Base-by-base conservation (phyloP, 2,329 filamentous ascomycete genomes). In the Penicillium sp. region DNA sequence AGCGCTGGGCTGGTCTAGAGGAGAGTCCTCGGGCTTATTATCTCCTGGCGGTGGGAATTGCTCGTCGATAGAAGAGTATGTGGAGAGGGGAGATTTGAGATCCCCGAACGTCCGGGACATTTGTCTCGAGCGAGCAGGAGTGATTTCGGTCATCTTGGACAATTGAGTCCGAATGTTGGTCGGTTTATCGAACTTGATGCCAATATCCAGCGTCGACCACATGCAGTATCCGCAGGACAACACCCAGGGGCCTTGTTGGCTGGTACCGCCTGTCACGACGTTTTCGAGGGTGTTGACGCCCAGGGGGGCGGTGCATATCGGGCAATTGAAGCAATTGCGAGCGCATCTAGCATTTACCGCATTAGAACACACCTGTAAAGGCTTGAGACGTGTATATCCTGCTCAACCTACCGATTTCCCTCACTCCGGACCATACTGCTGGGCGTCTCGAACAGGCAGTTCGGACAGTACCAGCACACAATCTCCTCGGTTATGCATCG, bases 301-400 rank as follows among this genome's bases (percentile, higher is more conserved):
- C 35, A 97, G 77, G 12, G 88, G 86, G 0, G 88, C 83, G 26
- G 87, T 83, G 68, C 93, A 98, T 55, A 90, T 76, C 0, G 93
- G 93, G 61, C 93, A 98, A 65, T 94, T 88, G 74, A 93, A 97
- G 70, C 93, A 98, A 66, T 90, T 96, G 57, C 93, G 80, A 17
- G 88, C 91, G 67, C 93, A 96, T 65, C 89, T 91, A 26, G 21
- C 13, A 26, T n/a, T n/a, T 7, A 13, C n/a, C 10, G n/a, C n/a
- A 35, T 60, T 48, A 53, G 49, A n/a, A 37, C 40, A 29, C 8
- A 31, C 10, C 29, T n/a, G 32, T n/a, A n/a, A n/a, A n/a, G n/a
- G n/a, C n/a, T n/a, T n/a, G n/a, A n/a, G n/a, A n/a, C n/a, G n/a
- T n/a, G n/a, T n/a, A n/a, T n/a, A n/a, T n/a, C n/a, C n/a, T n/a